Conservation (phyloP, 495 filamentous ascomycete genomes). For the Xylaria scruposa region DNA sequence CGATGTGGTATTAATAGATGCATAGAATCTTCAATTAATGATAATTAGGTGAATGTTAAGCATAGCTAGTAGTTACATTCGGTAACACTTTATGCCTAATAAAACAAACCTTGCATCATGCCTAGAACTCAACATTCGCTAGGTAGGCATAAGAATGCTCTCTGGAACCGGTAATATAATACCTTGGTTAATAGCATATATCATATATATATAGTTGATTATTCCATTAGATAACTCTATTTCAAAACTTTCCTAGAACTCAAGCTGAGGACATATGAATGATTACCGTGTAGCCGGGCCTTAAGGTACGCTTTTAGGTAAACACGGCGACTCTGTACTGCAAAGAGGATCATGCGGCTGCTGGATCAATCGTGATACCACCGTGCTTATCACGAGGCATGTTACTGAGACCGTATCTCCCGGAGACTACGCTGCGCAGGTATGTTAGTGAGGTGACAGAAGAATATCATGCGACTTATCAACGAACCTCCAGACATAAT, state of each 20-base stretch:
- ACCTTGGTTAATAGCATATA: too few relatives aligned
- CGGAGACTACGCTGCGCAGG: background rate
- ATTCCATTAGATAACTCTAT: too few relatives aligned
- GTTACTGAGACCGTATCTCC: background rate
- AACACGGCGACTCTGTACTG: background rate
- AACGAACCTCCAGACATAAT: conserved; percentile 1
- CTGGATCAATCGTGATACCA: background rate
- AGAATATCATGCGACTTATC: background rate
- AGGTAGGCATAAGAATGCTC: too few relatives aligned
- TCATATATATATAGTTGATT: too few relatives aligned
- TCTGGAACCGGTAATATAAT: too few relatives aligned
- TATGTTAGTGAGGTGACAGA: background rate
- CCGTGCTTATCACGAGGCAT: background rate
- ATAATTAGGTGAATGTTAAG: too few relatives aligned
- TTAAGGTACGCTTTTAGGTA: background rate
- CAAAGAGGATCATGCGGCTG: background rate
- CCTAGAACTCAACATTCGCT: too few relatives aligned
- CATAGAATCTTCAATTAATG: too few relatives aligned
- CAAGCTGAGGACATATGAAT: background rate
- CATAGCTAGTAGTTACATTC: too few relatives aligned
- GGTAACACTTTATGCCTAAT: too few relatives aligned
- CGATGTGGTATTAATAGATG: too few relatives aligned
- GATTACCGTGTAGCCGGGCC: background rate
- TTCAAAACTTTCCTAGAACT: background rate
- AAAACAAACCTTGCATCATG: too few relatives aligned